Base-by-base conservation (phyloP, 2,329 filamentous ascomycete genomes). In the Colletotrichum sp. region DNA sequence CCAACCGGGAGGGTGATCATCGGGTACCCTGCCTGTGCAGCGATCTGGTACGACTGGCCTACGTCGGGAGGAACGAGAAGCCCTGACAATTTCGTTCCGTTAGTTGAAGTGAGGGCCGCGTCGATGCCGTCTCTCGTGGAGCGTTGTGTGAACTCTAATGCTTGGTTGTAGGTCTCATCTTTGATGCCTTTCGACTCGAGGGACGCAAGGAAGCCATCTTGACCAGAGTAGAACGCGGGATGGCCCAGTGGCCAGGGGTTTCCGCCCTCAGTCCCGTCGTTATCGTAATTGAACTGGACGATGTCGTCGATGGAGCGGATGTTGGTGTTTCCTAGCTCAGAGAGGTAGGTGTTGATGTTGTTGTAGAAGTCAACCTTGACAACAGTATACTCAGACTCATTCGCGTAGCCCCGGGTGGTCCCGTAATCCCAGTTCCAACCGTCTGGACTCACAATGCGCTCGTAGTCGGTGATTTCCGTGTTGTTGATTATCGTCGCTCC, bases 371-470 rank as follows among this genome's bases (percentile, higher is more conserved):
- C 92, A 0, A 93, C 91, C 82, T 94, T 95, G 78, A 95, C 88
- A 65, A 93, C 91, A 0, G 92, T 94, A 83, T 93, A 95, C 82
- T 95, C 93, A 16, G 92, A 94, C 83, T 95, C 91, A 76, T 95
- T 94, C n/a, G 92, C 85, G 79, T 86, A 92, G 4, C 92, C 92
- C 6, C 92, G 89, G 0, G 67, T 57, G 10, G 85, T 87, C 16
- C 93, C 93, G 77, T 91, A 93, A 79, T 94, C 93, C 90, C 94
- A 96, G 82, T 95, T 87, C 93, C 93, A 96, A n/a, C 93, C 92
- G 65, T 90, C 82, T 0, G 91, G 92, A 36, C 89, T 90, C 15
- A 95, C 89, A 28, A 94, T 90, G 0, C 85, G 90, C 80, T 92
- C 83, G 79, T 91, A 90, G 81, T 91, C 86, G 26, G 91, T 91